Conservation (phyloP, 2,329 filamentous ascomycete species). For the Myriangium duriaei region DNA sequence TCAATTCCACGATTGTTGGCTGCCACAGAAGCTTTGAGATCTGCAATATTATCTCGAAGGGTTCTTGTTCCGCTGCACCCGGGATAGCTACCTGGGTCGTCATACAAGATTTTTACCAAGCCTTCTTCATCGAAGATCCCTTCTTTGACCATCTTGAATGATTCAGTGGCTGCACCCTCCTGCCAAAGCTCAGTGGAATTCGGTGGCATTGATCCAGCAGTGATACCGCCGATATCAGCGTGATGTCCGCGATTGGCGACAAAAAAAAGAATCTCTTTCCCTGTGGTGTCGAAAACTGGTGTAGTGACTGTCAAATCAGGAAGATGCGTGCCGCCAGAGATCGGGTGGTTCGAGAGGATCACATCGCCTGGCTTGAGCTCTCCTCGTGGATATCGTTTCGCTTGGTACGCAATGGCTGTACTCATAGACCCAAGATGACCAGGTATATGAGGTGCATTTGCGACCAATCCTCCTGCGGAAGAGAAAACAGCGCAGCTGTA, state of each 20-base stretch:
- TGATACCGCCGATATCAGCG: constrained; percentile 21
- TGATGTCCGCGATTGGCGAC: constrained; percentile 21
- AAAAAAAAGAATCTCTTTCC: constrained; percentile 18
- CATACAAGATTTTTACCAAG: constrained; percentile 13
- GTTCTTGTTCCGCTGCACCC: constrained; percentile 23
- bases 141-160: constrained; percentile 12
- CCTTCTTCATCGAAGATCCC: constrained; percentile 9
- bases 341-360: constrained; percentile 20
- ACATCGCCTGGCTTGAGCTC: constrained; percentile 19
- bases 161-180: constrained; percentile 35
- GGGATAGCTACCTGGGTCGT: constrained; percentile 19
- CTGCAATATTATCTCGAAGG: constrained; percentile 24
- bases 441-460: constrained; percentile 31
- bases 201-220: constrained; percentile 27
- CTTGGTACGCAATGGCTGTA: constrained; percentile 19
- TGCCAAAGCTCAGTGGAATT: constrained; percentile 36
- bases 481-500: constrained; percentile 34
- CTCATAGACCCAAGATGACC: constrained; percentile 27
- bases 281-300: constrained; percentile 17
- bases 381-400: constrained; percentile 14
- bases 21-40: constrained; percentile 25
- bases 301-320: constrained; percentile 20
- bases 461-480: constrained; percentile 30
- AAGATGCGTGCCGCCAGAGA: constrained; percentile 20
- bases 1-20: constrained; percentile 24